Evolutionary conservation across 2,329 filamentous ascomycete species (phyloP).

Genomic region (Xylaria polymorpha): DNA sequence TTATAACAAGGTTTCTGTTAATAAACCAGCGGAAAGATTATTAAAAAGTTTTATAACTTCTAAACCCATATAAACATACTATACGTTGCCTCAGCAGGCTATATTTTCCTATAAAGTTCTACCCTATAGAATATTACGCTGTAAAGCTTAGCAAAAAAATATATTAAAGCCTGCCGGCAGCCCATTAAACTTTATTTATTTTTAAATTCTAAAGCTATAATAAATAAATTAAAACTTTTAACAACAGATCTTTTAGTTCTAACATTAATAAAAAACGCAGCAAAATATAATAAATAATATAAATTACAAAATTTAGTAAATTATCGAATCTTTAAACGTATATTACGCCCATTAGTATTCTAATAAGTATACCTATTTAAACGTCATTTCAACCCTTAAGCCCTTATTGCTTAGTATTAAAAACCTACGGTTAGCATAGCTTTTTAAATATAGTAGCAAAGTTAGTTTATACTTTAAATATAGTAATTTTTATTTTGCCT

Average conservation of each 20-base stretch:
- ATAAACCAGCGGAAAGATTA: not conserved
- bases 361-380: constrained; percentile 1
- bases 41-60: not conserved
- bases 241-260: not conserved
- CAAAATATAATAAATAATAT: not conserved
- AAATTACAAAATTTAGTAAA: not conserved
- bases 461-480: not conserved
- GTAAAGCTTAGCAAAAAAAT: too few species aligned
- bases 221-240: constrained; percentile 1
- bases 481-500: not conserved
- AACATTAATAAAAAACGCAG: not conserved
- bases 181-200: not conserved
- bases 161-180: not conserved
- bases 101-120: too few species aligned
- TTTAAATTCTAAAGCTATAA: not conserved
- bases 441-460: not conserved
- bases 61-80: not conserved
- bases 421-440: not conserved
- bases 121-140: too few species aligned
- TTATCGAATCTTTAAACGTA: not conserved
- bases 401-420: constrained; percentile 15
- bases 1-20: constrained; percentile 30
- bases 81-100: too few species aligned
- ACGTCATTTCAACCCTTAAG: constrained; percentile 5
- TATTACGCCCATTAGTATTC: constrained; percentile 2